Base-by-base conservation (phyloP, 257 asterid genomes). In the Jasminum sambac region DNA sequence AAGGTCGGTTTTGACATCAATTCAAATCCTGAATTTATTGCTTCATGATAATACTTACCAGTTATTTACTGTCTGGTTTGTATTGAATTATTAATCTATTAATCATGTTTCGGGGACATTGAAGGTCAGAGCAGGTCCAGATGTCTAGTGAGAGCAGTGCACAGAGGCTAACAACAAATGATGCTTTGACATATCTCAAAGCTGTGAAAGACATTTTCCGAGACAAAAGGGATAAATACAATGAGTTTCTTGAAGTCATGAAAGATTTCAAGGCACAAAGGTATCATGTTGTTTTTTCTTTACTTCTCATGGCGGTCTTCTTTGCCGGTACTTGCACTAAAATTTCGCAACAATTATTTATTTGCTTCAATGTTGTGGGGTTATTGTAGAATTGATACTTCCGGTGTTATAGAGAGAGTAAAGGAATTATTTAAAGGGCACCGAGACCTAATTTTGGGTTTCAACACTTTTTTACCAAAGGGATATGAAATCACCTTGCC, bases 191-290 rank as follows among this genome's bases (percentile, higher is more conserved):
- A 4, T 95, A 91, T 86, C 91, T 95, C 72, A 88, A 84, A 74
- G 70, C 75, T 11, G 95, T 95, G 64, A 91, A 82, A 82, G 94
- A 90, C 57, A 83, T 72, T 61, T 95, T 95, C 82, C 88, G 81
- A 68, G 95, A 88, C 75, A 83, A 72, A 69, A 86, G 72, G 80
- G 95, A 90, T 75, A 88, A 81, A 76, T 95, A 95, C 30, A 85
- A 86, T 16, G 86, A 86, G 24, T 95, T 95, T 77, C 95, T 95
- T 71, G 97, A 86, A 19, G 89, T 95, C 76, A 95, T 95, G 99
- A 91, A 89, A 84, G 92, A 90, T 83, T 95, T 91, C 77, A 89
- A 88, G 85, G 84, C 90, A 66, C 96, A 89, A 80, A 91, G 97
- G 99, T 91, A 67, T 34, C 58, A 66, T 5, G 38, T 67, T 66